Evolutionary conservation across 2,329 filamentous ascomycete genomes (phyloP), one percentile per base, ranked within the genome.

Genomic region (Ophiocordyceps camponoti-floridani): DNA sequence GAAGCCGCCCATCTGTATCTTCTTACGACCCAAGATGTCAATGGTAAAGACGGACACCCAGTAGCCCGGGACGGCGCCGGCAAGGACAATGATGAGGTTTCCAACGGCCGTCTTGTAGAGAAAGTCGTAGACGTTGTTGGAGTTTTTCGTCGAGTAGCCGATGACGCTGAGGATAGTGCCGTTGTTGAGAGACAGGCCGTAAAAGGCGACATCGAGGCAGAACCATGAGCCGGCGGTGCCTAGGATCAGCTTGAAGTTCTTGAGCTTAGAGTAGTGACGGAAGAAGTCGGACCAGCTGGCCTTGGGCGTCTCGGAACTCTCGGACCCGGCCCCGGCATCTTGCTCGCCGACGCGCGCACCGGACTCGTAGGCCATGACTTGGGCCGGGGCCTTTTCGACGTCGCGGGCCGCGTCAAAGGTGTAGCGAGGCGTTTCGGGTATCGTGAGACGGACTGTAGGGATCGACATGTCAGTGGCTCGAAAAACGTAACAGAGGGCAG

Each of bases 221-320:
- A 88, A 89, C 84, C 85, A 93, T 2, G 84, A 89, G 38, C 81
- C 80, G 12, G 84, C 82, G 12, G 84, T 89, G n/a, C 83, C 83
- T 40, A 86, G 66, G 0, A 86, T 73, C 14, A 87, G 70, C 56
- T 79, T 76, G 45, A 72, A 77, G 57, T 89, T 79, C 65, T 77
- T 82, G 68, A 73, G 77, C 56, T 80, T 73, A 47, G 68, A 58
- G 60, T 86, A 89, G 64, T 89, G 80, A 31, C 60, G 60, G 60
- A 67, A 58, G 64, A 91, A 91, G 62, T 93, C 85, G 18, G 54
- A 50, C 69, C 74, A 84, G 51, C 77, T 78, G 35, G 84, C 81
- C 66, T 84, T 81, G 51, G 78, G 79, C 0, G 82, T 65, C 40
- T 74, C 66, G 50, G 85, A 69, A 47, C 70, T 61, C 43, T 68